Conservation (phyloP, 345 rosid genomes). For the rapeseed (Brassica napus) region Da-Ae NC_063435.1:2251501-2252000, state of each 20-base stretch:
- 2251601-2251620: background rate
- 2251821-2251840: conserved; percentile 59
- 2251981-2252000: background rate
- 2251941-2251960: background rate
- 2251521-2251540: no score
- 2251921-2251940: background rate
- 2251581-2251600: background rate
- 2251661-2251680: background rate
- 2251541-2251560: background rate
- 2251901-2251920: background rate
- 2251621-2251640: background rate
- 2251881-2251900: conserved; percentile 69
- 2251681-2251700: background rate
- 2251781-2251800: conserved; percentile 75
- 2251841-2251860: conserved; percentile 70
- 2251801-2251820: conserved; percentile 63
- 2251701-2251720: background rate
- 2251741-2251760: background rate
- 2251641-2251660: background rate
- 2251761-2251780: background rate
- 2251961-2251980: background rate
- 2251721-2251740: no score
- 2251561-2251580: background rate
- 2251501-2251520: background rate
- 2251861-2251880: conserved; percentile 71